Percentiles rank a stretch among this genome's conserved stretches.
Conservation (phyloP, 371 early-diverging fungal genomes). For the Actinomucor elegans region DNA sequence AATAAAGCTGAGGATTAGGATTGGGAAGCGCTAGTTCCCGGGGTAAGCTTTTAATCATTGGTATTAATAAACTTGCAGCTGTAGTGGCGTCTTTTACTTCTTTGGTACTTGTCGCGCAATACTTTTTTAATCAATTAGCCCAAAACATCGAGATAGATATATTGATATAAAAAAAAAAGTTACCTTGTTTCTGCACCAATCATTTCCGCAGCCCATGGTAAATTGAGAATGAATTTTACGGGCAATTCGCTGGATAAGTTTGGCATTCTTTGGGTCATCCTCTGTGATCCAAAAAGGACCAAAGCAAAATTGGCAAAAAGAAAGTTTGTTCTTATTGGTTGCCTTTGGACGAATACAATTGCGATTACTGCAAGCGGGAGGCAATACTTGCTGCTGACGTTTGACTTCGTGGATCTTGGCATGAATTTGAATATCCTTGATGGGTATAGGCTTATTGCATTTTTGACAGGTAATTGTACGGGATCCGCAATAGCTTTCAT, state of each 20-base stretch:
- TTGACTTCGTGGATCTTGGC: slow-evolving; percentile 71
- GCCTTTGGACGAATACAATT: slow-evolving; percentile 64
- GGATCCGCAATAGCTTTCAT: slow-evolving; percentile 87
- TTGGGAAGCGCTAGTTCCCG: slow-evolving; percentile 23
- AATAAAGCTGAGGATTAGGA: slow-evolving; percentile 42
- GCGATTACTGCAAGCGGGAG: slow-evolving; percentile 70
- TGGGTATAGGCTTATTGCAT: slow-evolving; percentile 70
- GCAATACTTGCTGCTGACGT: slow-evolving; percentile 57
- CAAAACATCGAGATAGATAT: neutral
- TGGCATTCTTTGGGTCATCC: slow-evolving; percentile 76
- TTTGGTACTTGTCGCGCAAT: slow-evolving; percentile 64
- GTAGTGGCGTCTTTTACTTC: slow-evolving; percentile 64
- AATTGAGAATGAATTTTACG: slow-evolving; percentile 74
- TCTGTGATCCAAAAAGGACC: slow-evolving; percentile 81
- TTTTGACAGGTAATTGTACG: slow-evolving; percentile 81
- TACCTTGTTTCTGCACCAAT: slow-evolving; percentile 72
- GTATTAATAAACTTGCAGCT: slow-evolving; percentile 63
- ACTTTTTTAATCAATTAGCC: slow-evolving; percentile 22
- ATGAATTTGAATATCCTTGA: slow-evolving; percentile 80
- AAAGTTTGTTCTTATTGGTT: slow-evolving; percentile 49
- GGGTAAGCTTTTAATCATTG: slow-evolving; percentile 47
- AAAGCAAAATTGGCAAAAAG: slow-evolving; percentile 78
- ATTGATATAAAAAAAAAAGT: neutral
- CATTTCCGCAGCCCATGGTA: slow-evolving; percentile 73
- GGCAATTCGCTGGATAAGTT: slow-evolving; percentile 74